A percentile compares a stretch with the other conserved stretches of the same genome.
phyloP scores from a whole-genome alignment of 805 yeast species.

The Candida sakaeoensis region DNA sequence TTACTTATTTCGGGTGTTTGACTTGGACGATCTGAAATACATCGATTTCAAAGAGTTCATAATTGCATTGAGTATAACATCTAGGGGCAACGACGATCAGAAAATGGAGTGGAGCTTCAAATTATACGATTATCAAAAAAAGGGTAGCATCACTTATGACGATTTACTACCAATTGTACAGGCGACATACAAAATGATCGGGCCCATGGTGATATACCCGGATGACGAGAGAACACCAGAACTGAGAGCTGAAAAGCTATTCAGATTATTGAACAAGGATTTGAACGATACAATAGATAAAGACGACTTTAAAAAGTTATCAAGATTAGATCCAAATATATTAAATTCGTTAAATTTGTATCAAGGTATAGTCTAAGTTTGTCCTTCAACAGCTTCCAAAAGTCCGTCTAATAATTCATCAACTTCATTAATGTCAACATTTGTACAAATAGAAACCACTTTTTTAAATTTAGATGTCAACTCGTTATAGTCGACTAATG shows the following conservation, averaged over 20 bases:
- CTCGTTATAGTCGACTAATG: slow-evolving; percentile 43
- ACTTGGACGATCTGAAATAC: slow-evolving; percentile 70
- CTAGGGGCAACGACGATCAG: slow-evolving; percentile 81
- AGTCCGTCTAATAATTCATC: slow-evolving; percentile 80
- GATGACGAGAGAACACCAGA: slow-evolving; percentile 94
- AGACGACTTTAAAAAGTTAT: slow-evolving; percentile 80
- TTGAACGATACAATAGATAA: slow-evolving; percentile 59
- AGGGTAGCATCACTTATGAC: slow-evolving; percentile 69
- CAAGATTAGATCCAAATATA: slow-evolving; percentile 74
- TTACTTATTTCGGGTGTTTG: slow-evolving; percentile 85
- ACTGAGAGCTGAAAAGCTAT: slow-evolving; percentile 76
- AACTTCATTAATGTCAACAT: slow-evolving; percentile 76
- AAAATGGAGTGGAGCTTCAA: slow-evolving; percentile 87
- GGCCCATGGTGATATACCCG: slow-evolving; percentile 83
- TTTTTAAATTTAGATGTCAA: slow-evolving; percentile 68
- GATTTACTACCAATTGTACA: slow-evolving; percentile 78
- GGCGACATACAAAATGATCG: slow-evolving; percentile 92
- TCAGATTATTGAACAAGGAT: slow-evolving; percentile 68
- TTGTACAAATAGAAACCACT: slow-evolving; percentile 87
- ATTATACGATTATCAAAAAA: slow-evolving; percentile 77
- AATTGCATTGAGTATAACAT: slow-evolving; percentile 78
- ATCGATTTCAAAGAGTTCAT: slow-evolving; percentile 93
- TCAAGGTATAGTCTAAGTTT: slow-evolving; percentile 64
- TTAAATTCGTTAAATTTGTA: slow-evolving; percentile 73
- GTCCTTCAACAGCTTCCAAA: slow-evolving; percentile 84